Evolutionary conservation across 371 early-diverging fungal genomes (phyloP).

Genomic region (Mortierella sp.): DNA sequence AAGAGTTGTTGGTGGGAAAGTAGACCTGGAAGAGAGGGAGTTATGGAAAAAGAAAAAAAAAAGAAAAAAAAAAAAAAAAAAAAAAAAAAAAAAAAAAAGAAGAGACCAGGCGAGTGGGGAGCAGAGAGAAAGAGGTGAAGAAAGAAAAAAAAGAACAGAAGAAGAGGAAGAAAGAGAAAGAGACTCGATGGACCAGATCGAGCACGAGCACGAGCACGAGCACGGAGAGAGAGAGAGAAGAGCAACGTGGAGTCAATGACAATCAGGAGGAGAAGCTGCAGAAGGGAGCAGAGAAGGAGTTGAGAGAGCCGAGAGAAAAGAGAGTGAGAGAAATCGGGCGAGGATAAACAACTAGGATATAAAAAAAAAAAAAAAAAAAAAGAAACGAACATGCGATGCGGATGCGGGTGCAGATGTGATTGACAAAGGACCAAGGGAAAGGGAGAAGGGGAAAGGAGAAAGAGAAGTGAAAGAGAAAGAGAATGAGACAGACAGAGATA

Average conservation of each 20-base stretch:
- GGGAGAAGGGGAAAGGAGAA: background rate
- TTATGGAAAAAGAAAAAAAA: conserved; percentile 18
- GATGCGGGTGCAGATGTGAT: background rate
- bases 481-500: background rate
- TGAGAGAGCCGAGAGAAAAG: too few species aligned
- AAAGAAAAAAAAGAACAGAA: background rate
- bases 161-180: background rate
- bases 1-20: too few species aligned
- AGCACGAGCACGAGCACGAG: background rate
- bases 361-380: background rate
- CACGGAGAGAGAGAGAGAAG: too few species aligned
- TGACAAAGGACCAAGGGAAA: too few species aligned
- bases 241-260: too few species aligned
- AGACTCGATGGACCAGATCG: background rate
- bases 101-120: background rate
- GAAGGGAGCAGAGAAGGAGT: too few species aligned
- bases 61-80: background rate
- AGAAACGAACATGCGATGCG: background rate
- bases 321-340: too few species aligned
- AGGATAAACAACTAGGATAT: too few species aligned
- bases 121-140: background rate
- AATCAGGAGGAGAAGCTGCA: too few species aligned
- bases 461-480: background rate
- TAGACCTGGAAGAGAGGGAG: too few species aligned
- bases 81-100: background rate